A percentile compares a stretch with the other conserved stretches of the same genome.
Conservation (phyloP, 495 filamentous ascomycete species). For the Diplogelasinospora grovesii region DNA sequence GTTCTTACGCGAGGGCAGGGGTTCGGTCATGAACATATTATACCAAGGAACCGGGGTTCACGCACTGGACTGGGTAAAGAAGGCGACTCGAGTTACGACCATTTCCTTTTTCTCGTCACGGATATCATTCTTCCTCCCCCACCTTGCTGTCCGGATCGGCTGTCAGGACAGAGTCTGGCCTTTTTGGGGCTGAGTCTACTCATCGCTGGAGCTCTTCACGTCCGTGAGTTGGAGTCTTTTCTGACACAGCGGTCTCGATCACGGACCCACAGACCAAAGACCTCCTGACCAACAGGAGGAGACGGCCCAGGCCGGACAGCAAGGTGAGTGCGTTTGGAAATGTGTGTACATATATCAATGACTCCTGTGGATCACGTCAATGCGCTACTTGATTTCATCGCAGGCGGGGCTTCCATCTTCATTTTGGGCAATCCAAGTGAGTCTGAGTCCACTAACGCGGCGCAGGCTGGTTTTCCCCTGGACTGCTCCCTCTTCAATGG, state of each 20-base stretch:
- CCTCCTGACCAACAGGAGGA: constrained; percentile 22
- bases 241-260: constrained; percentile 9
- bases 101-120: constrained; percentile 9
- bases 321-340: constrained; percentile 40
- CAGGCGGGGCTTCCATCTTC: constrained; percentile 5
- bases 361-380: constrained; percentile 26
- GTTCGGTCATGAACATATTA: constrained; percentile 18
- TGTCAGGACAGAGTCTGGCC: constrained; percentile 8
- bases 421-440: constrained; percentile 6
- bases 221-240: constrained; percentile 7
- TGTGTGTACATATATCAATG: constrained; percentile 42
- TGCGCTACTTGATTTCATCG: constrained; percentile 20
- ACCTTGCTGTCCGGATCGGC: constrained; percentile 28
- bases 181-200: constrained; percentile 4
- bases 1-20: constrained; percentile 16
- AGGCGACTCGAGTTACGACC: constrained; percentile 9
- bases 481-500: background rate
- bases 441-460: constrained; percentile 18
- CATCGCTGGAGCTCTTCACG: constrained; percentile 1
- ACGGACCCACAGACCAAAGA: no score
- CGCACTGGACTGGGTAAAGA: constrained; percentile 15
- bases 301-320: constrained; percentile 37
- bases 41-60: constrained; percentile 17
- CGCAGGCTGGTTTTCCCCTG: constrained; percentile 9
- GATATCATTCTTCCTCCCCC: constrained; percentile 13